phyloP scores from a whole-genome alignment of 2,329 filamentous ascomycete species.

The Colletotrichum orbiculare region DNA sequence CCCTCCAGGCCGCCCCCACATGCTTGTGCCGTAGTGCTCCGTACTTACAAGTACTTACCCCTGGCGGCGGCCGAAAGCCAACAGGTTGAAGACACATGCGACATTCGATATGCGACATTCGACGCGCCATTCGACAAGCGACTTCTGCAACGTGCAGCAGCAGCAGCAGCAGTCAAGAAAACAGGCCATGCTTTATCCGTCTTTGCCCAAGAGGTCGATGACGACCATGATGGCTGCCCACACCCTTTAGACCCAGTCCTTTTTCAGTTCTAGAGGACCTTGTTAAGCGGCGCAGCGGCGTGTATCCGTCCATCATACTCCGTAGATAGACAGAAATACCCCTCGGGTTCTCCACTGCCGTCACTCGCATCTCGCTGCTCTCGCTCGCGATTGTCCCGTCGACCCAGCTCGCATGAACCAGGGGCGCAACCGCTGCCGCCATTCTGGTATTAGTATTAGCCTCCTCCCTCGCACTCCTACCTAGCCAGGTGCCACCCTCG shows the following conservation, averaged over 20 bases:
- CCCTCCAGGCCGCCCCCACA: neutral
- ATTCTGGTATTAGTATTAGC: conserved; percentile 33
- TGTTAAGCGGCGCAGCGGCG: no score
- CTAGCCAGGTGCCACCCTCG: neutral
- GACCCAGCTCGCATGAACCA: conserved; percentile 20
- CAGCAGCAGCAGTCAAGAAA: no score
- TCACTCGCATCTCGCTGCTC: conserved; percentile 30
- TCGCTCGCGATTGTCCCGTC: conserved; percentile 35
- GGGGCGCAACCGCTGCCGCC: conserved; percentile 28
- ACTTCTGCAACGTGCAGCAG: no score
- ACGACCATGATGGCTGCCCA: conserved; percentile 21
- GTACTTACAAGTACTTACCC: neutral
- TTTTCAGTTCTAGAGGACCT: no score
- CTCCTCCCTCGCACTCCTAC: conserved; percentile 19
- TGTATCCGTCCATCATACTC: no score
- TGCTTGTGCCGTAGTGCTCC: no score
- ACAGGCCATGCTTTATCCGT: conserved; percentile 1
- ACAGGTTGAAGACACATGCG: conserved; percentile 25
- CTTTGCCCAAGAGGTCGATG: conserved; percentile 22
- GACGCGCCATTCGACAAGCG: no score
- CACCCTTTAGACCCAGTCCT: neutral
- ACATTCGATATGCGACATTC: conserved; percentile 16
- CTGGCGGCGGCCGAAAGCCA: conserved; percentile 14
- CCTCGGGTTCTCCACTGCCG: conserved; percentile 19
- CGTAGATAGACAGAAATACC: neutral